Evolutionary conservation across 192 early-diverging fungal genomes (phyloP), one percentile per base, ranked within the genome.

Genomic region (Obelidium mucronatum): DNA sequence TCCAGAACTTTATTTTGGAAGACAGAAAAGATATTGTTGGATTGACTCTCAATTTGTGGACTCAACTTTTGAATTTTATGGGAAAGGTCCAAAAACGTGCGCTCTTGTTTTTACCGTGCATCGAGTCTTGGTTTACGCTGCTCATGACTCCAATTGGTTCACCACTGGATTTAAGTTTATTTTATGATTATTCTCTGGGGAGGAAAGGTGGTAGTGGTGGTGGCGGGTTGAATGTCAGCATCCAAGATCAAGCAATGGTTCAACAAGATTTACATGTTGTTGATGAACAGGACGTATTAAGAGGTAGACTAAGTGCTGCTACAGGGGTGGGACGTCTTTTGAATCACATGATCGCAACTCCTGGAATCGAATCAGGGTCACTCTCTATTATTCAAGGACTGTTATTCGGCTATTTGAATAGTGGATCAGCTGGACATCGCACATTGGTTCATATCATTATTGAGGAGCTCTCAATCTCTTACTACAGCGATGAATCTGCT

Each of bases 1-100:
- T 94, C 77, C 97, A 99, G 80, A 98, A 98, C 77, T 80, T 98
- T 60, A 80, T 99, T 44, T 86, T 99, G 1, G 98, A 99, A 78
- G 93, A 96, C 51, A 64, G 81, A 26, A 37, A 84, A 26, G 90
- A 92, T 5, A 81, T 96, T 44, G 67, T 92, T 3, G 74, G 89
- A 1, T 64, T 84, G 48, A 89, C 92, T 0, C 40, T 90, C 1
- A 71, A 79, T 26, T 86, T 96, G 17, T 97, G 96, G 97, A 79
- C 67, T 17, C 82, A 76, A 55, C 75, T 94, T 28, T 83, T 89
- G 59, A 61, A 52, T 34, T 80, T 76, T 74, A 24, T 63, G 59
- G 52, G 74, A 67, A 81, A 35, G 58, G 48, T 53, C 68, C 78
- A 62, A 66, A 64, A 61, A 17, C 17, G 28, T 40, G 17, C 28